phyloP scores from a whole-genome alignment of 768 basidiomycete species.

The Boletus coccyginus region DNA sequence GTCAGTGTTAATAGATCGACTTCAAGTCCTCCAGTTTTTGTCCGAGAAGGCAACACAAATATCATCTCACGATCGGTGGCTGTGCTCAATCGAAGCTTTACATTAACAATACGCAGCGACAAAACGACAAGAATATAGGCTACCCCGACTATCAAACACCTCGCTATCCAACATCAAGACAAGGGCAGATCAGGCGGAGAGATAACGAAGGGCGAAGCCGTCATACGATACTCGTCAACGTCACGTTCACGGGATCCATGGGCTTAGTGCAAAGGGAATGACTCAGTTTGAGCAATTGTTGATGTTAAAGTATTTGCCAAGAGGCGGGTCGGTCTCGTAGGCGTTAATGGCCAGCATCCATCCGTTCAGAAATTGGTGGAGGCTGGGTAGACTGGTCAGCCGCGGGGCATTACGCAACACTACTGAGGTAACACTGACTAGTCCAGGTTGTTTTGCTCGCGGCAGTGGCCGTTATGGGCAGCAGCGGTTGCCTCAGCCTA shows the following conservation, averaged over 20 bases:
- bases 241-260: background rate
- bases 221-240: background rate
- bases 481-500: conserved; percentile 60
- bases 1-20: background rate
- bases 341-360: conserved; percentile 63
- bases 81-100: conserved; percentile 6
- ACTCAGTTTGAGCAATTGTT: conserved; percentile 28
- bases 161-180: background rate
- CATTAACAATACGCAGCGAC: background rate
- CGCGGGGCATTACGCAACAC: background rate
- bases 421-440: conserved; percentile 51
- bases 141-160: background rate
- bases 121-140: background rate
- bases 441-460: conserved; percentile 82
- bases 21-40: background rate
- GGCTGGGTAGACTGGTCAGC: conserved; percentile 35
- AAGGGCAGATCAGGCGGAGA: background rate
- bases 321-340: conserved; percentile 38
- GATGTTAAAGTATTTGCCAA: conserved; percentile 72
- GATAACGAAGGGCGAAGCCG: background rate
- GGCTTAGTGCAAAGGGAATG: background rate
- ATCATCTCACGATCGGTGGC: conserved; percentile 33
- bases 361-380: conserved; percentile 71
- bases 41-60: conserved; percentile 9
- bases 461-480: conserved; percentile 51